Percentiles rank a stretch among this genome's conserved stretches.
Evolutionary conservation across 2,329 filamentous ascomycete species (phyloP).

Genomic region (Dactylonectria macrodidyma): DNA sequence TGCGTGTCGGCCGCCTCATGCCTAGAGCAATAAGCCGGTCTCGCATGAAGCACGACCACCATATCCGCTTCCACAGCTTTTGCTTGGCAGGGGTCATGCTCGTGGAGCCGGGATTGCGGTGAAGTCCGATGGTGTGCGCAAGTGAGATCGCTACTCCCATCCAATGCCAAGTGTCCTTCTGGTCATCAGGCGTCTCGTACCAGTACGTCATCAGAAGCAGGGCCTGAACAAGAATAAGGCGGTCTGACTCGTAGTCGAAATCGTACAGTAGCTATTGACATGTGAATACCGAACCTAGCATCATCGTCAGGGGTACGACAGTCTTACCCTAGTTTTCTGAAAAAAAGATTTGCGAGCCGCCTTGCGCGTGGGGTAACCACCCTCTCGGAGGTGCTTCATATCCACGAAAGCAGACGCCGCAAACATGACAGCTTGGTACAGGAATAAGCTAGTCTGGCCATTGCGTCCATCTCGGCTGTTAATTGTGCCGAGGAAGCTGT

Average conservation of each 20-base stretch:
- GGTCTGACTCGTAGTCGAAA: slow-evolving; percentile 94
- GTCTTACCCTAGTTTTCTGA: slow-evolving; percentile 84
- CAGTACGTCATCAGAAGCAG: slow-evolving; percentile 95
- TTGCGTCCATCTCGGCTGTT: slow-evolving; percentile 77
- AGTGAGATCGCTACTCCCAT: slow-evolving; percentile 96
- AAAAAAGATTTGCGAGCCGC: slow-evolving; percentile 91
- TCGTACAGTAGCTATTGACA: slow-evolving; percentile 83
- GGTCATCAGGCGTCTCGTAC: slow-evolving; percentile 97
- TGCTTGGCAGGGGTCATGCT: slow-evolving; percentile 82
- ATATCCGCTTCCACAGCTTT: slow-evolving; percentile 93
- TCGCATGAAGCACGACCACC: slow-evolving; percentile 98
- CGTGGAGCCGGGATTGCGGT: slow-evolving; percentile 85
- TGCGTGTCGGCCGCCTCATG: slow-evolving; percentile 92
- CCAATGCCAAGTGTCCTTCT: slow-evolving; percentile 99
- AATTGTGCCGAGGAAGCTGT: slow-evolving; percentile 72
- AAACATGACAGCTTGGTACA: slow-evolving; percentile 97
- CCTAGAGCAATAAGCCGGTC: slow-evolving; percentile 93
- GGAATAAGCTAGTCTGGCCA: slow-evolving; percentile 83
- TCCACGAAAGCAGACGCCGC: slow-evolving; percentile 91
- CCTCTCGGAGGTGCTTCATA: slow-evolving; percentile 80
- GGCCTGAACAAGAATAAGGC: slow-evolving; percentile 89
- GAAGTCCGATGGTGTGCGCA: slow-evolving; percentile 92
- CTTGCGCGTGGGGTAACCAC: slow-evolving; percentile 84
- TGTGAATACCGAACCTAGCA: slow-evolving; percentile 26
- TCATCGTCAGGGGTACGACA: slow-evolving; percentile 25